Evolutionary conservation across 73 alveolate genomes (phyloP).

Genomic region (Paramecium primaurelia): DNA sequence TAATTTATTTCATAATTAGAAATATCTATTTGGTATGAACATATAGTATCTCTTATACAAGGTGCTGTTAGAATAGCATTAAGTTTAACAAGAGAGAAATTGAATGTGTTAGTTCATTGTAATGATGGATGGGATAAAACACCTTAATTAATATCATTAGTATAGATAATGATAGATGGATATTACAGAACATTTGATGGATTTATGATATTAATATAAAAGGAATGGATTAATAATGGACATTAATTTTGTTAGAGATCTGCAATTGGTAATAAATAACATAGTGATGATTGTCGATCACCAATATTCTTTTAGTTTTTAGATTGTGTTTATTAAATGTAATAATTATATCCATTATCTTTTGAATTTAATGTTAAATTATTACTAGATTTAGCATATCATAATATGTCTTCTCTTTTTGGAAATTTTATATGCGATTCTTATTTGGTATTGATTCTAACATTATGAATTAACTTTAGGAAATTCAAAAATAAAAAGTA

Average conservation of each 20-base stretch:
- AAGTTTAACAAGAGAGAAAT: constrained; percentile 28
- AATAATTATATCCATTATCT: constrained; percentile 78
- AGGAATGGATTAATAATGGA: constrained; percentile 96
- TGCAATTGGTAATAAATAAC: constrained; percentile 71
- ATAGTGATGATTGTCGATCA: constrained; percentile 75
- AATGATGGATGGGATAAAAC: constrained; percentile 99
- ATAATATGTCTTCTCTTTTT: constrained; percentile 76
- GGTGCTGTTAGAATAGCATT: constrained; percentile 33
- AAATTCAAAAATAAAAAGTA: background rate
- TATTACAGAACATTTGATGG: constrained; percentile 93
- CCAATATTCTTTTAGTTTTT: constrained; percentile 93
- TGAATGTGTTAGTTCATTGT: constrained; percentile 91
- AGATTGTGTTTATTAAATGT: constrained; percentile 90
- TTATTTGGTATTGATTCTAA: background rate
- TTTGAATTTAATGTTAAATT: constrained; percentile 87
- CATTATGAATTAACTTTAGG: background rate
- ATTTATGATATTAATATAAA: constrained; percentile 85
- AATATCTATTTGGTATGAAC: too few species aligned
- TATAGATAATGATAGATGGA: constrained; percentile 91
- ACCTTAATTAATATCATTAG: constrained; percentile 86
- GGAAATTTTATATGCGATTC: constrained; percentile 65
- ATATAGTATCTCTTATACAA: background rate
- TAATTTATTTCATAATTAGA: too few species aligned
- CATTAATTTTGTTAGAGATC: constrained; percentile 91
- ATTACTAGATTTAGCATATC: constrained; percentile 82